A percentile compares a stretch with the other conserved stretches of the same genome.
Conservation (phyloP, 1,284 basidiomycete genomes). For the Trichosporon coremiiforme region DNA sequence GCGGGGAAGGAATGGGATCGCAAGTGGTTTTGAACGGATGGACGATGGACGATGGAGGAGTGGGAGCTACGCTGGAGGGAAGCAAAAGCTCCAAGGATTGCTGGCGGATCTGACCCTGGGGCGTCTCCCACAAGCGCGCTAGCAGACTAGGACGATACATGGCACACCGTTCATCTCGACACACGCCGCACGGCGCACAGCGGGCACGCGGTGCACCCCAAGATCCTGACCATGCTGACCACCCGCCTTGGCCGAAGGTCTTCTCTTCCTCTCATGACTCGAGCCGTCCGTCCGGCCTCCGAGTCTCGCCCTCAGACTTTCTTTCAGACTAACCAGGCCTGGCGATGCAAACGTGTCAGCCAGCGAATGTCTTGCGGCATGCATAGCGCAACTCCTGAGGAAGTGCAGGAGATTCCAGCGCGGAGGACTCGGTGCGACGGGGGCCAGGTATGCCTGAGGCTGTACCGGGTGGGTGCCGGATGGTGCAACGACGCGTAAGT, state of each 20-base stretch:
- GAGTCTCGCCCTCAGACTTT: neutral
- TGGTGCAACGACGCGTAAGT: constrained; percentile 13
- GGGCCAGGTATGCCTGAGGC: neutral
- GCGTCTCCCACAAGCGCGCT: constrained; percentile 2
- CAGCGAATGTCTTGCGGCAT: constrained; percentile 3
- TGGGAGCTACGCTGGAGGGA: neutral
- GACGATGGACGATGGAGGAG: neutral
- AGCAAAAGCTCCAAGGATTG: constrained; percentile 13
- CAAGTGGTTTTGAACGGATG: neutral
- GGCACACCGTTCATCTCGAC: neutral
- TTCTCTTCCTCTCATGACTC: neutral
- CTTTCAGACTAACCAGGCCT: neutral
- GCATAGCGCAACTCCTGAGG: constrained; percentile 1
- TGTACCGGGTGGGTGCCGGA: constrained; percentile 9
- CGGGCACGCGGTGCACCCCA: neutral
- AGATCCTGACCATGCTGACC: neutral
- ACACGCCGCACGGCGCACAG: neutral
- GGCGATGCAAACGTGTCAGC: constrained; percentile 9
- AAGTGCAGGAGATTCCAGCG: neutral
- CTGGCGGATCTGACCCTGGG: constrained; percentile 4
- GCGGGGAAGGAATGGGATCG: neutral
- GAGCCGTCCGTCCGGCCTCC: neutral
- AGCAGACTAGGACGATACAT: neutral
- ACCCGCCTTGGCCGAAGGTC: neutral
- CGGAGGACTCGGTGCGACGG: neutral